Evolutionary conservation across 2,329 filamentous ascomycete species (phyloP).

Genomic region (Aspergillus chevalieri): DNA sequence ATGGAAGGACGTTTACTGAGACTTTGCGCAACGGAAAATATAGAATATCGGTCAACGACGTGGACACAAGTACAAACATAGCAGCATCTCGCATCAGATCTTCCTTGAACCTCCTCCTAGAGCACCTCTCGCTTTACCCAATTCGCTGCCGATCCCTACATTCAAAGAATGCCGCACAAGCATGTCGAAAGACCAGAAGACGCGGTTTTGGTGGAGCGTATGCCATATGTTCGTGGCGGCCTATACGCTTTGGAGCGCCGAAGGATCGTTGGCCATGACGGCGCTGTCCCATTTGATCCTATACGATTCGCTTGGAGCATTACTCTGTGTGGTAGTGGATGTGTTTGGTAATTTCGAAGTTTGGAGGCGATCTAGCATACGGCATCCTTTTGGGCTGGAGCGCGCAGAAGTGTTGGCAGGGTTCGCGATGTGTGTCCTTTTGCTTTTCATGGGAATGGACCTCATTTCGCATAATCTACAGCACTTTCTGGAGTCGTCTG

Average conservation of each 20-base stretch:
- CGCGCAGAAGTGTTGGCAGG: conserved; percentile 89
- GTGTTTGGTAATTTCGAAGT: conserved; percentile 96
- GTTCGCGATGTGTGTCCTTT: conserved; percentile 90
- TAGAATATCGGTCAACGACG: conserved; percentile 86
- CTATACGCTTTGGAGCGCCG: conserved; percentile 78
- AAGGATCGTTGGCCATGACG: conserved; percentile 83
- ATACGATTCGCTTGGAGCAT: conserved; percentile 88
- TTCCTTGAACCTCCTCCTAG: conserved; percentile 86
- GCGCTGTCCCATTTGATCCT: conserved; percentile 89
- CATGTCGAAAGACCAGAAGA: conserved; percentile 82
- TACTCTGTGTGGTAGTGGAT: conserved; percentile 86
- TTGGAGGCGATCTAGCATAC: conserved; percentile 86
- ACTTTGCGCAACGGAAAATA: conserved; percentile 5
- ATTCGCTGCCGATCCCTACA: conserved; percentile 86
- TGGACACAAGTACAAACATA: conserved; percentile 97
- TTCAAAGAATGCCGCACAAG: conserved; percentile 79
- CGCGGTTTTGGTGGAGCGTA: conserved; percentile 78
- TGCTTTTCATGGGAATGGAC: conserved; percentile 96
- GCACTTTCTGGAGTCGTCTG: conserved; percentile 76
- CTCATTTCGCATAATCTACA: conserved; percentile 90
- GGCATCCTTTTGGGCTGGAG: conserved; percentile 88
- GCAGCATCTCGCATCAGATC: conserved; percentile 91
- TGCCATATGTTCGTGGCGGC: conserved; percentile 79
- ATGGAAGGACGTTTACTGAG: neutral
- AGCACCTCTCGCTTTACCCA: conserved; percentile 80